phyloP scores from a whole-genome alignment of 495 filamentous ascomycete species.

The Trypethelium eluteriae region DNA sequence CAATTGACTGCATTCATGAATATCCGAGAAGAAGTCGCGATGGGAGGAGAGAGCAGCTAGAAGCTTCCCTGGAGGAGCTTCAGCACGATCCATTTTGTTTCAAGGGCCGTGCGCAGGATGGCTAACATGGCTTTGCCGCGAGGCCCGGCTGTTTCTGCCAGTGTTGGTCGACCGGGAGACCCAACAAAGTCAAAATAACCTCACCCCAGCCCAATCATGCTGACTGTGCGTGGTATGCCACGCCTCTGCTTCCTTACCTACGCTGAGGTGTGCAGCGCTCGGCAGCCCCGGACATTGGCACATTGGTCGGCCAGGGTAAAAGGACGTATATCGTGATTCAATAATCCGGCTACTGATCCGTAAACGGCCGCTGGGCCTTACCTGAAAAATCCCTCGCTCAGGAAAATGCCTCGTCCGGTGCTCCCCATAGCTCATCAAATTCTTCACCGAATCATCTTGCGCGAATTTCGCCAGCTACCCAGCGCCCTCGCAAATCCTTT shows the following conservation, averaged over 20 bases:
- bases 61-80: neutral
- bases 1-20: too few relatives aligned
- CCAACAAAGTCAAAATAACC: neutral
- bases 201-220: neutral
- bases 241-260: neutral
- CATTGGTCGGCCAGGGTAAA: neutral
- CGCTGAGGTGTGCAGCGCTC: neutral
- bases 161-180: constrained; percentile 6
- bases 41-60: too few relatives aligned
- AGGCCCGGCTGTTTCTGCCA: constrained; percentile 6
- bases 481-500: neutral
- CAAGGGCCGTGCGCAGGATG: neutral
- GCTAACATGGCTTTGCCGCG: neutral
- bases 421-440: neutral
- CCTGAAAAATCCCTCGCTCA: constrained; percentile 9
- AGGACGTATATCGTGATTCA: neutral
- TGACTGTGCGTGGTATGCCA: neutral
- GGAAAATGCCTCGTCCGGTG: constrained; percentile 11
- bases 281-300: neutral
- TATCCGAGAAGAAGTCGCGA: too few relatives aligned
- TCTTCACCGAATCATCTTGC: constrained; percentile 11
- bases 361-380: neutral
- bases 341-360: neutral
- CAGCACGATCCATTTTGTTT: neutral
- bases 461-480: constrained; percentile 1